Conservation (phyloP, 192 early-diverging fungal genomes). For the Backusella australiensis region DNA sequence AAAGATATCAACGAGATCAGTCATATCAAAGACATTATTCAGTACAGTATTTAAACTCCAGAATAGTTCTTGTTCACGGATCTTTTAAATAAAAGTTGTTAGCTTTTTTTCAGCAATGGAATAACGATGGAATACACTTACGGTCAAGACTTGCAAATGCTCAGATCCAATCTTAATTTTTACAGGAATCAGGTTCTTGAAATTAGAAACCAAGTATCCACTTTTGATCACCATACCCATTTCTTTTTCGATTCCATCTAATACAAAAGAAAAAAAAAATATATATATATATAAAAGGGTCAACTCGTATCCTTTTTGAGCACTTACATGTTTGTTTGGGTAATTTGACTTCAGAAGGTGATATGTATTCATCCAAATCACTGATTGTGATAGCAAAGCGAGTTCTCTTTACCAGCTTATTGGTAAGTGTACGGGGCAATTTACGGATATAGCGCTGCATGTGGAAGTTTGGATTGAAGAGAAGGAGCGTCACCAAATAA, state of each 20-base stretch:
- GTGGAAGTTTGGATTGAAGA: constrained; percentile 77
- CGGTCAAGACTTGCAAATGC: constrained; percentile 70
- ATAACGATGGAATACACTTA: constrained; percentile 9
- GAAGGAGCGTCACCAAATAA: constrained; percentile 65
- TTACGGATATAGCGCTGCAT: constrained; percentile 65
- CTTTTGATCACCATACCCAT: constrained; percentile 55
- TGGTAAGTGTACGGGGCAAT: constrained; percentile 40
- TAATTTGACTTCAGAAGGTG: constrained; percentile 66
- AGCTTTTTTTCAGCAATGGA: background rate
- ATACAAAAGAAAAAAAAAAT: background rate
- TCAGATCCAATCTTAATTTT: constrained; percentile 78
- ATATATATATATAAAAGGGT: background rate
- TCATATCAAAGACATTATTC: constrained; percentile 71
- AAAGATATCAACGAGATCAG: constrained; percentile 3
- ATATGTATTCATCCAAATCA: constrained; percentile 69
- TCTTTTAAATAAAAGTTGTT: background rate
- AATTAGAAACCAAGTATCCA: constrained; percentile 59
- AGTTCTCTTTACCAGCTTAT: constrained; percentile 54
- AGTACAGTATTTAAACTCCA: constrained; percentile 66
- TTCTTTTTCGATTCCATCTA: constrained; percentile 66
- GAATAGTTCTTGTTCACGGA: constrained; percentile 67
- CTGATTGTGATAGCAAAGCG: constrained; percentile 59
- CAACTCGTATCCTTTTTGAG: background rate
- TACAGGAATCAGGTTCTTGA: constrained; percentile 62
- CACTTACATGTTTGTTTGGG: constrained; percentile 61